These are phyloP conservation scores for Phaeosphaeria sp. DNA, from an alignment of 2,329 filamentous ascomycete genomes.

Conservation along the genomic window DNA sequence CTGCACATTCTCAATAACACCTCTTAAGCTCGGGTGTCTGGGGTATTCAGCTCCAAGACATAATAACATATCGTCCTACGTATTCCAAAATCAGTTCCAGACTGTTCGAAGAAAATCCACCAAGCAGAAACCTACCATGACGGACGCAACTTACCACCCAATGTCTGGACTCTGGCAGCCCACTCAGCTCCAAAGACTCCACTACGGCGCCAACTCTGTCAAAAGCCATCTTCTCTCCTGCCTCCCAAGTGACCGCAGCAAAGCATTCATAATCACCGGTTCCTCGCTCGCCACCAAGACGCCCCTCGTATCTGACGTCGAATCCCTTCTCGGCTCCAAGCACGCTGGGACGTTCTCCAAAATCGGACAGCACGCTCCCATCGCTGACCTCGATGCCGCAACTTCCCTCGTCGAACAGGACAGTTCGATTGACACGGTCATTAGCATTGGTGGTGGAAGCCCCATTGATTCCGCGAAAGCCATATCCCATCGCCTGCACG, in stretches of 20 bases:
- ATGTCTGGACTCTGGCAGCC: conserved; percentile 60
- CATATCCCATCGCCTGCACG: conserved; percentile 44
- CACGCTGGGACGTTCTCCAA: conserved; percentile 63
- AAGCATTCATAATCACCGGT: conserved; percentile 66
- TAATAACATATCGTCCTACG: not conserved
- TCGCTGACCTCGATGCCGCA: conserved; percentile 62
- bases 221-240: conserved; percentile 54
- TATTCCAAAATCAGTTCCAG: not conserved
- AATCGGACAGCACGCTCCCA: conserved; percentile 63
- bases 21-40: not conserved
- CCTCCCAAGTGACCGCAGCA: conserved; percentile 54
- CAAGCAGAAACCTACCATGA: conserved; percentile 41
- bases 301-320: conserved; percentile 58
- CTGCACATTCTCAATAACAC: not conserved
- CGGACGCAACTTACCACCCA: conserved; percentile 53
- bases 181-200: conserved; percentile 57
- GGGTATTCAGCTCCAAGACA: not conserved
- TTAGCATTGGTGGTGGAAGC: conserved; percentile 62
- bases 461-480: conserved; percentile 60
- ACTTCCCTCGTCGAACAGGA: conserved; percentile 56
- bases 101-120: conserved; percentile 7
- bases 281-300: conserved; percentile 62
- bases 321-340: conserved; percentile 54
- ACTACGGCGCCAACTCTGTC: conserved; percentile 59
- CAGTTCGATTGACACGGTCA: conserved; percentile 59